phyloP scores from a whole-genome alignment of 2,329 filamentous ascomycete species.

The Beauveria varroae region DNA sequence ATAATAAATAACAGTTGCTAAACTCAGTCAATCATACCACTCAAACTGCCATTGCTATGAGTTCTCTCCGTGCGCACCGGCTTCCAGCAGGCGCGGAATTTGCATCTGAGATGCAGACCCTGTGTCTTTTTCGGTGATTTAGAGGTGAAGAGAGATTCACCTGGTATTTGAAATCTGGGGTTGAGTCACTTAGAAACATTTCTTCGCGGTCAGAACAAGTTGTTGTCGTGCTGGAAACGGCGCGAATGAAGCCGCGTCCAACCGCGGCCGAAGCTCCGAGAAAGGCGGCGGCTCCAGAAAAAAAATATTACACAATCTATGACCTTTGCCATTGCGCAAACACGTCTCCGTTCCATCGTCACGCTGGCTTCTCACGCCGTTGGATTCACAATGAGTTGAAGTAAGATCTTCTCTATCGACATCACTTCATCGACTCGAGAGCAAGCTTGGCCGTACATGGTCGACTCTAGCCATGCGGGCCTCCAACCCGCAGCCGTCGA shows the following conservation, averaged over 20 bases:
- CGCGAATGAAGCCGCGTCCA: constrained; percentile 2
- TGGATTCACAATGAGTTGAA: constrained; percentile 5
- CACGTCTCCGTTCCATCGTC: not conserved
- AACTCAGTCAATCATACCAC: not conserved
- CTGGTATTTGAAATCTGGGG: no score
- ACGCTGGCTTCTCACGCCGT: not conserved
- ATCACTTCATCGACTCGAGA: not conserved
- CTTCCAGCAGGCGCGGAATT: no score
- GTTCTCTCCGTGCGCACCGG: no score
- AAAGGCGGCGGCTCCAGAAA: constrained; percentile 9
- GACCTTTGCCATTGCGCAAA: not conserved
- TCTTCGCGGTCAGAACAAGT: not conserved
- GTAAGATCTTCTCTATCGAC: no score
- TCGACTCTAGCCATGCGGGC: constrained; percentile 44
- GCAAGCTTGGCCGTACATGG: constrained; percentile 33
- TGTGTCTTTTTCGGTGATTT: no score
- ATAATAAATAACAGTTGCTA: constrained; percentile 1
- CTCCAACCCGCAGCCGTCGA: constrained; percentile 75
- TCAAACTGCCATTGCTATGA: not conserved
- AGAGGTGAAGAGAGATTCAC: no score
- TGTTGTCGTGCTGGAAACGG: not conserved
- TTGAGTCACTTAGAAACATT: no score
- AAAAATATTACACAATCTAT: constrained; percentile 8
- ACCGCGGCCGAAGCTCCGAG: constrained; percentile 2
- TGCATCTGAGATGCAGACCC: no score